Evolutionary conservation across 208 protist genomes (phyloP), one percentile per base, ranked within the genome.

Genomic region (Phytomonas serpens): DNA sequence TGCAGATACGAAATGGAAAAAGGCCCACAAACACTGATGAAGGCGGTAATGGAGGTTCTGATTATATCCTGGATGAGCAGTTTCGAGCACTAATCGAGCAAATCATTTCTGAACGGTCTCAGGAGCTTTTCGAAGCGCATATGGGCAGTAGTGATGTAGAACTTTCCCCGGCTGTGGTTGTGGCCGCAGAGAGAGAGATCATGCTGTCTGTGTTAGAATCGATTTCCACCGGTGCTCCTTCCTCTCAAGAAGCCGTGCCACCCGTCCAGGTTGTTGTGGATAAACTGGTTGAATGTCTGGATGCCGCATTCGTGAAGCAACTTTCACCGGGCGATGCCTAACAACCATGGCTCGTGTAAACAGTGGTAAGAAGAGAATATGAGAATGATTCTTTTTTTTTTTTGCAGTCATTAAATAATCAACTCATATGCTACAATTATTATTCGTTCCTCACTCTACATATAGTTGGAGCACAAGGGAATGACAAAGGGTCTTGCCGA

Each of bases 91-190:
- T 11, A 57, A 27, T 57, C 16, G 19, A 57, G 27, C 47, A 5
- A 23, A 57, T 57, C 11, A 57, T 57, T 57, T 1, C 47, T 19
- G 19, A 27, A 57, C 13, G 23, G 47, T 57, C 47, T 57, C 16
- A 27, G 47, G 19, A 57, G 19, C 63, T 67, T 67, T 40, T 63
- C 52, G 9, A 42, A 19, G 19, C 33, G 63, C 63, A 29, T 34
- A 7, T 16, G 1, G 27, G 14, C 63, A 6, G 34, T 2, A 34
- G 6, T 34, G 0, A 29, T 38, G 7, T 29, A 19, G 63, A 34
- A 66, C 33, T 76, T 4, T 76, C 72, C 0, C 52, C 61, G 13
- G 72, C 72, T 34, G 72, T 71, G 36, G 72, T 70, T 36, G 64
- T 62, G 47, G 72, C 72, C 11, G 36, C 57, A 42, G 33, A 57